Conservation (phyloP, 2,329 filamentous ascomycete species). For the Pseudogymnoascus sp. region DNA sequence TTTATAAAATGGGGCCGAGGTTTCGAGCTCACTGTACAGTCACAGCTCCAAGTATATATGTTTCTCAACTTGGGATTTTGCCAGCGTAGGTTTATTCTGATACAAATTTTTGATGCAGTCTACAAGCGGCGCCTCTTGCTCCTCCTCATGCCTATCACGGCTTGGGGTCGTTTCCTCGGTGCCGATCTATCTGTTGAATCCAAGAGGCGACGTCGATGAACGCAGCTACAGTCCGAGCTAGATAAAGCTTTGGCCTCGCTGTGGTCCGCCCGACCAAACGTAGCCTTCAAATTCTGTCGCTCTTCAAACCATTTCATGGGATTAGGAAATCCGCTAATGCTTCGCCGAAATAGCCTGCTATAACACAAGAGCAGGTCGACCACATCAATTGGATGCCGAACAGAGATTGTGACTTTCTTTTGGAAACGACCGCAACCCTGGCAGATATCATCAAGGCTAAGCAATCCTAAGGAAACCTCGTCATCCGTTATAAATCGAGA, state of each 20-base stretch:
- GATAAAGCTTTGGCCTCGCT: neutral
- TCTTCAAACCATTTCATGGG: conserved; percentile 19
- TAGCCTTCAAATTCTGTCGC: conserved; percentile 16
- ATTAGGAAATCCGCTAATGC: conserved; percentile 20
- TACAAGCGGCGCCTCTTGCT: neutral
- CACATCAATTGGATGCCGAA: conserved; percentile 15
- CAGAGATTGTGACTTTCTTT: conserved; percentile 17
- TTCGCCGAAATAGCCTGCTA: conserved; percentile 15
- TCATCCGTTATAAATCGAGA: conserved; percentile 13
- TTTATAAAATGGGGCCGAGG: neutral
- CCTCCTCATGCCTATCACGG: neutral
- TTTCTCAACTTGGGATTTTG: neutral
- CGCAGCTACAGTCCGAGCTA: neutral
- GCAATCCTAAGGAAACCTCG: conserved; percentile 11
- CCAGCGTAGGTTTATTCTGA: neutral
- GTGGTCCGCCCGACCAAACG: conserved; percentile 18
- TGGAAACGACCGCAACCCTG: conserved; percentile 15
- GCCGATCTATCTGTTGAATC: neutral
- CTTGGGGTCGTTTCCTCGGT: neutral
- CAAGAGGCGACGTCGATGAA: neutral
- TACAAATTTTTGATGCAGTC: neutral
- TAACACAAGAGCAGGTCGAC: conserved; percentile 16
- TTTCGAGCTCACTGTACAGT: neutral
- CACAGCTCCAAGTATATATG: neutral
- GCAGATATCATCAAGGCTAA: conserved; percentile 12